These are phyloP conservation scores for Phytophthora podocarpi DNA, from an alignment of 352 stramenopile species.

Conservation along the genomic window DNA sequence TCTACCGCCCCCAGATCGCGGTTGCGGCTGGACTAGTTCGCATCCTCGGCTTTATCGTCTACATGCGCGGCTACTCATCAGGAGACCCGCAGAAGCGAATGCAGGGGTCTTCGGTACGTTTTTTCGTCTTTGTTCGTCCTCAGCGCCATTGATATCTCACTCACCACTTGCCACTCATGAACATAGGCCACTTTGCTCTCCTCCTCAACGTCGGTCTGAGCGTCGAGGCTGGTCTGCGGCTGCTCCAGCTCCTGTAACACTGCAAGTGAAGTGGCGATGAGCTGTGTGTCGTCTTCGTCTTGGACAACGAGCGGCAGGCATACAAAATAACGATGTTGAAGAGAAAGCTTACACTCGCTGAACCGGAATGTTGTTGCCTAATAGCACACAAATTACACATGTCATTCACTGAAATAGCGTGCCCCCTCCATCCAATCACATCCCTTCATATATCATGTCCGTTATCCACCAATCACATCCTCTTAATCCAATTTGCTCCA, in stretches of 20 bases:
- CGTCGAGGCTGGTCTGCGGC: conserved; percentile 33
- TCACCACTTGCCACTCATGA: too few species aligned
- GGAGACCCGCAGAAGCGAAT: conserved; percentile 67
- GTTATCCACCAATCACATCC: not conserved
- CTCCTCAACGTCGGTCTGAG: conserved; percentile 24
- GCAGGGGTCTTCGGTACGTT: conserved; percentile 67
- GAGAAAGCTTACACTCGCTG: too few species aligned
- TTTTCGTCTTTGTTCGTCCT: too few species aligned
- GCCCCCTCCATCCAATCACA: conserved; percentile 13
- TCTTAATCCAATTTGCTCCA: too few species aligned
- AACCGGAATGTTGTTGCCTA: conserved; percentile 2
- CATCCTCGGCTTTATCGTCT: conserved; percentile 64
- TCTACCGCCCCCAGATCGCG: conserved; percentile 66
- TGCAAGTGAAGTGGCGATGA: too few species aligned
- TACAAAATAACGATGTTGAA: too few species aligned
- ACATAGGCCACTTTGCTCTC: conserved; percentile 63
- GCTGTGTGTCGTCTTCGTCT: too few species aligned
- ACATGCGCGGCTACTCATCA: conserved; percentile 67
- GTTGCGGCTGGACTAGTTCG: conserved; percentile 61
- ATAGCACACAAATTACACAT: conserved; percentile 6
- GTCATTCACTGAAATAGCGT: conserved; percentile 17
- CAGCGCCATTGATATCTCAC: too few species aligned
- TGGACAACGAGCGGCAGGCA: too few species aligned
- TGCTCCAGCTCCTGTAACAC: conserved; percentile 36
- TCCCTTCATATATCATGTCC: too few species aligned